phyloP scores from a whole-genome alignment of 2,329 filamentous ascomycete species.

The Decorospora gaudefroyi region DNA sequence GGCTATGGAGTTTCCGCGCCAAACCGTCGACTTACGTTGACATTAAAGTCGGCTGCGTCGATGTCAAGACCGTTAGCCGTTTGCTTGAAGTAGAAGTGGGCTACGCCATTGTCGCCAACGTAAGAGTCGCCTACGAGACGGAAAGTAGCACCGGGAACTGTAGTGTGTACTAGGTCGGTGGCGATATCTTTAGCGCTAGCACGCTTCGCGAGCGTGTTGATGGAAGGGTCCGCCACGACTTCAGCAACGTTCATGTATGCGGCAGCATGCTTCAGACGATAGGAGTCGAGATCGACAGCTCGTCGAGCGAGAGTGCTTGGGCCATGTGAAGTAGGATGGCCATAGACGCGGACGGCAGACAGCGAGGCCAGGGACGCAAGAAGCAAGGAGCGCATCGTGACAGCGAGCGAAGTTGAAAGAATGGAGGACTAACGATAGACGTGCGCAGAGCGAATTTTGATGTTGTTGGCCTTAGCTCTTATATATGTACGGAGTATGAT shows the following conservation, averaged over 20 bases:
- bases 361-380: constrained; percentile 38
- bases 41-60: constrained; percentile 65
- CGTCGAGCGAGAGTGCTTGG: constrained; percentile 23
- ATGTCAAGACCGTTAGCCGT: constrained; percentile 62
- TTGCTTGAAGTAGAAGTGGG: constrained; percentile 64
- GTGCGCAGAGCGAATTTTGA: not conserved
- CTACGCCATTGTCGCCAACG: constrained; percentile 59
- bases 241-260: constrained; percentile 30
- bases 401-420: constrained; percentile 19
- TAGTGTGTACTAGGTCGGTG: constrained; percentile 40
- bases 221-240: constrained; percentile 26
- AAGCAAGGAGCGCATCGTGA: constrained; percentile 39
- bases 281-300: constrained; percentile 40
- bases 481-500: too few species aligned
- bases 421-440: constrained; percentile 20
- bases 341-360: constrained; percentile 29
- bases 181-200: constrained; percentile 40
- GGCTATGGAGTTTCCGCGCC: too few species aligned
- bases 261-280: constrained; percentile 36
- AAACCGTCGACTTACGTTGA: constrained; percentile 57
- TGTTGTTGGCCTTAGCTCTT: constrained; percentile 13
- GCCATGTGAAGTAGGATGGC: constrained; percentile 26
- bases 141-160: constrained; percentile 51
- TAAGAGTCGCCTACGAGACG: constrained; percentile 60
- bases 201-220: constrained; percentile 26